Evolutionary conservation across 2,329 filamentous ascomycete genomes (phyloP), one percentile per base, ranked within the genome.

Genomic region (Blastomyces gilchristii): DNA sequence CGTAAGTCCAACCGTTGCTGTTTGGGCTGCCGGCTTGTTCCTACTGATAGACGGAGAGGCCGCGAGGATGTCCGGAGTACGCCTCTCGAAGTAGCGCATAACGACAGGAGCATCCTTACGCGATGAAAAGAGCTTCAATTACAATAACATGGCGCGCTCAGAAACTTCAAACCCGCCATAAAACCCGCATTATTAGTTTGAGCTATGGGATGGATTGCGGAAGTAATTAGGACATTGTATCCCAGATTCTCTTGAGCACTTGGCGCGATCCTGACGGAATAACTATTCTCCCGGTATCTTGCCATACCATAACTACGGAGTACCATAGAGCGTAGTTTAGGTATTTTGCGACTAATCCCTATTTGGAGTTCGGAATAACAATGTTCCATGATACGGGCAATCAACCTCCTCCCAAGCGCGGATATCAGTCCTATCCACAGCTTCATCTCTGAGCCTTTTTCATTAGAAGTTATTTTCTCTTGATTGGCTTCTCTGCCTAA

Each of bases 41-140:
- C 6, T 16, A 31, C 25, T 18, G 43, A 22, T 47, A 59, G 43
- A 28, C 58, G 58, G 28, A 59, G 25, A 59, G 43, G 28, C n/a
- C 43, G 25, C 22, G 58, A 41, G 28, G 43, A 59, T 49, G 28
- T 37, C 58, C 43, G 11, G 16, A 59, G 43, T 43, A 31, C 25
- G 18, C 58, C 58, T 43, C 41, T 59, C 16, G 43, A 59, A 28
- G 43, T 31, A 49, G 58, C 43, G 41, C 58, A 59, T 59, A 43
- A 47, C 28, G 43, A 59, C 43, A 59, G 43, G 58, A 59, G 58
- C 58, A 59, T 59, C 58, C 58, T 59, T 47, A 25, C n/a, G 58
- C 28, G 16, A 16, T 47, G 7, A 47, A 7, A 31, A 14, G 16
- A 49, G 25, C 39, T 49, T 34, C 58, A n/a, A 18, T 16, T 59